Percentiles rank a stretch among this genome's conserved stretches.
Evolutionary conservation across 805 yeast species (phyloP).

Genomic region (Monosporozyma unispora): DNA sequence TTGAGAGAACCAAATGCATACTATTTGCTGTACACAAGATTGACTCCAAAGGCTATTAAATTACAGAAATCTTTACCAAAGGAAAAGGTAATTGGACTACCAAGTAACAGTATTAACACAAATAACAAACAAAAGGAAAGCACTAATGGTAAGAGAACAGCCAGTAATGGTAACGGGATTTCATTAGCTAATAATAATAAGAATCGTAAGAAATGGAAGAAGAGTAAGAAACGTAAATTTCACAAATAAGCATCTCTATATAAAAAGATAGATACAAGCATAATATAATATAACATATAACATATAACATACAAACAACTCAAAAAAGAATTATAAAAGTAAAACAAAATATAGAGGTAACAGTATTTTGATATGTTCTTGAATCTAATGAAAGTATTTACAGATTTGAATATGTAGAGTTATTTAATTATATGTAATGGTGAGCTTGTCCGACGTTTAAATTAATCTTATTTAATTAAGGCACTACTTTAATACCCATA

Average conservation of each 20-base stretch:
- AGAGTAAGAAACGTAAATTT: slow-evolving; percentile 24
- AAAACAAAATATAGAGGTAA: background rate
- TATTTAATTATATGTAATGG: background rate
- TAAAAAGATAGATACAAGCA: background rate
- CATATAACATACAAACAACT: background rate
- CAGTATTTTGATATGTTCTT: background rate
- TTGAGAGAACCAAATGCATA: slow-evolving; percentile 83
- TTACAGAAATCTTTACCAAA: slow-evolving; percentile 7
- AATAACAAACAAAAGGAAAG: background rate
- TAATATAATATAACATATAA: background rate
- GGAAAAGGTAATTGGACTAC: slow-evolving; percentile 12
- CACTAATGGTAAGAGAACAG: background rate
- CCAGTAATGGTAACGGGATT: background rate
- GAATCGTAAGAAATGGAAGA: slow-evolving; percentile 20
- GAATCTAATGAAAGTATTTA: background rate
- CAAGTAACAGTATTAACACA: slow-evolving; percentile 4
- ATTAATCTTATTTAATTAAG: slow-evolving; percentile 28
- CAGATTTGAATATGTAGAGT: background rate
- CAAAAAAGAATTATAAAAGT: background rate
- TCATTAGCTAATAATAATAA: slow-evolving; percentile 5
- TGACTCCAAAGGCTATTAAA: slow-evolving; percentile 46
- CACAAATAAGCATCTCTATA: slow-evolving; percentile 9
- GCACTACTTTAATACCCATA: slow-evolving; percentile 76
- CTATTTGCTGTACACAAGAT: slow-evolving; percentile 73
- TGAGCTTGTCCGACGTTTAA: too few species aligned